phyloP scores from a whole-genome alignment of 2,329 filamentous ascomycete genomes.

The Beauveria bassiana region DNA sequence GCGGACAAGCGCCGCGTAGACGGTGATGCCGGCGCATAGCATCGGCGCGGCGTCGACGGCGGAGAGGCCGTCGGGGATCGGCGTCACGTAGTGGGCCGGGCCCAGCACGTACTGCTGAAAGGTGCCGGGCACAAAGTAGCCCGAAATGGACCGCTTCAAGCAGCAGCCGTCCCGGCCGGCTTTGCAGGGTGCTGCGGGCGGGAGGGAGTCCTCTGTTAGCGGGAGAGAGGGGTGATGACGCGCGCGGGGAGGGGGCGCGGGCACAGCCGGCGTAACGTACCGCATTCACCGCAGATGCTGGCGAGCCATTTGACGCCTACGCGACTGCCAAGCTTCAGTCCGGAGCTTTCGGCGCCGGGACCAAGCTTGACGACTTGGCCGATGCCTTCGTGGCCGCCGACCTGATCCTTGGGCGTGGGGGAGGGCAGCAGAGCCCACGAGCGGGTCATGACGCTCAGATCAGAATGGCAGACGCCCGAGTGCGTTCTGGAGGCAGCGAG shows the following conservation, averaged over 20 bases:
- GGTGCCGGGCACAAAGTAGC: slow-evolving; percentile 20
- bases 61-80: slow-evolving; percentile 29
- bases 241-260: too few relatives aligned
- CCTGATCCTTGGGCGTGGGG: slow-evolving; percentile 11
- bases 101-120: slow-evolving; percentile 19
- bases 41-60: slow-evolving; percentile 44
- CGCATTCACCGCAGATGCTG: slow-evolving; percentile 45
- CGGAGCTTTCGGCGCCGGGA: slow-evolving; percentile 45
- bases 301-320: slow-evolving; percentile 65
- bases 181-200: slow-evolving; percentile 5
- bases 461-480: slow-evolving; percentile 22
- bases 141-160: slow-evolving; percentile 18
- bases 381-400: slow-evolving; percentile 64
- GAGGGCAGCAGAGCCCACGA: slow-evolving; percentile 9
- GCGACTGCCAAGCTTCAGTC: slow-evolving; percentile 56
- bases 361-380: slow-evolving; percentile 59
- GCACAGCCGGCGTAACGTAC: not conserved
- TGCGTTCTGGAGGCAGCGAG: slow-evolving; percentile 12
- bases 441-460: slow-evolving; percentile 14
- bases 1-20: slow-evolving; percentile 67
- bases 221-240: not conserved
- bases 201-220: not conserved
- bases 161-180: slow-evolving; percentile 17
- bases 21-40: slow-evolving; percentile 60
- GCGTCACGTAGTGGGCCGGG: slow-evolving; percentile 33